Base-by-base conservation (phyloP, 768 basidiomycete genomes). In the Phlebiopsis flavidoalba region DNA sequence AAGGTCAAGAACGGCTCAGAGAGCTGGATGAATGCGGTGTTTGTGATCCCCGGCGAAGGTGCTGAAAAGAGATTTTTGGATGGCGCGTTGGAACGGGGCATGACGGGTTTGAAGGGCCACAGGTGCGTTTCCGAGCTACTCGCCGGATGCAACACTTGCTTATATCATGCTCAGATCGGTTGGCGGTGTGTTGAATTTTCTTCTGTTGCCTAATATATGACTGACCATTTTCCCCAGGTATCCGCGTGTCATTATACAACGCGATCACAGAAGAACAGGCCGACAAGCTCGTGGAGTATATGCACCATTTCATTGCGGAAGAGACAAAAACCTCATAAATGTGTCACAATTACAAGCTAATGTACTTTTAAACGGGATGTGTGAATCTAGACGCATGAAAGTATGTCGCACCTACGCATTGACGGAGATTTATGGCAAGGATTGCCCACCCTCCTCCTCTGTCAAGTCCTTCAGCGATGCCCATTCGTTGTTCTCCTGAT, bases 21-120 rank as follows among this genome's bases (percentile, higher is more conserved):
- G 61, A 98, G 95, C 73, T 90, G 91, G 86, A 98, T 98, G 96
- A 99, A 99, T 71, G 80, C 93, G 15, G 91, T 93, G 0, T 98
- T 98, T 73, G 83, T 84, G 57, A 77, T 95, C 12, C 64, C 84
- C 12, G 89, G 86, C 0, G 87, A 91, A n/a, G 88, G 81, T 0
- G 80, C 79, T 19, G 79, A 97, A 72, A 83, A 83, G 67, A 74
- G 76, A 66, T 98, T 98, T 72, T 71, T 98, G 64, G 79, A 81
- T 19, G 93, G 89, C 10, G 95, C 95, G 0, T 89, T 93, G 69
- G 78, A 77, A 65, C 77, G 73, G 60, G 92, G 91, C 0, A 86
- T 98, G 83, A 87, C 86, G 66, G 91, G 90, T 36, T 75, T 97
- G 59, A 95, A 93, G 72, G 97, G 97, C 0, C 97, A 99, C 77